Conservation (phyloP, 1,139 yeast species). For the Blastobotrys illinoisensis region DNA sequence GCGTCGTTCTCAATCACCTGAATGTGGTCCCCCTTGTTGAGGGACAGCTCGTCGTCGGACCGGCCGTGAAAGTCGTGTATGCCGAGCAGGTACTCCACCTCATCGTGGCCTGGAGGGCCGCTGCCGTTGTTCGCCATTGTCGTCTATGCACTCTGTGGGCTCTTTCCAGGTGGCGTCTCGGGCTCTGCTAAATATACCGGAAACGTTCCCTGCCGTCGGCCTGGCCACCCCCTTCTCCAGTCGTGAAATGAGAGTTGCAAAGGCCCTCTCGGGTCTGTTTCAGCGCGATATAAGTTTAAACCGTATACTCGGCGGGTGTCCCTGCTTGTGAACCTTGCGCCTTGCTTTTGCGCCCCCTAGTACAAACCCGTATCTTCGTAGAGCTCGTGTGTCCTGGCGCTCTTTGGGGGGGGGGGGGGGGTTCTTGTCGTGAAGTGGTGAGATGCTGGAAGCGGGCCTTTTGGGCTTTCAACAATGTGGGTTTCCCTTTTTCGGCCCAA, state of each 20-base stretch:
- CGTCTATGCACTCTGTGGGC: no score
- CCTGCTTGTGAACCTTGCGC: background rate
- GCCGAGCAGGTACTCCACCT: conserved; percentile 41
- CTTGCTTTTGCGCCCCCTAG: background rate
- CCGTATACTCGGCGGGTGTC: background rate
- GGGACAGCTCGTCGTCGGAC: conserved; percentile 79
- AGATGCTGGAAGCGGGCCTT: background rate
- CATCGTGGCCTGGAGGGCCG: conserved; percentile 2
- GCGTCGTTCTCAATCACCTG: conserved; percentile 89
- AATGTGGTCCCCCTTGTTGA: conserved; percentile 77
- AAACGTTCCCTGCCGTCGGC: background rate
- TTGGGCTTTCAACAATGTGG: background rate
- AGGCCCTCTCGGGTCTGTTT: background rate
- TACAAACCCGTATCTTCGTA: no score
- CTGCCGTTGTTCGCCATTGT: no score
- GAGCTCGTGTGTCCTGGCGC: background rate
- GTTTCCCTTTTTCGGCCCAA: background rate
- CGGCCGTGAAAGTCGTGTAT: conserved; percentile 84
- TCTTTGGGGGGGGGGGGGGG: background rate
- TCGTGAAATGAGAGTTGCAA: background rate
- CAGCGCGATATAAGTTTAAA: background rate
- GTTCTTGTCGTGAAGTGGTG: background rate
- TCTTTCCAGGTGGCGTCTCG: background rate
- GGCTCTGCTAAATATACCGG: background rate
- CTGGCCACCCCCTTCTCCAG: background rate